Evolutionary conservation across 768 basidiomycete genomes (phyloP), one percentile per base, ranked within the genome.

Genomic region (Dioszegia aurantiaca): DNA sequence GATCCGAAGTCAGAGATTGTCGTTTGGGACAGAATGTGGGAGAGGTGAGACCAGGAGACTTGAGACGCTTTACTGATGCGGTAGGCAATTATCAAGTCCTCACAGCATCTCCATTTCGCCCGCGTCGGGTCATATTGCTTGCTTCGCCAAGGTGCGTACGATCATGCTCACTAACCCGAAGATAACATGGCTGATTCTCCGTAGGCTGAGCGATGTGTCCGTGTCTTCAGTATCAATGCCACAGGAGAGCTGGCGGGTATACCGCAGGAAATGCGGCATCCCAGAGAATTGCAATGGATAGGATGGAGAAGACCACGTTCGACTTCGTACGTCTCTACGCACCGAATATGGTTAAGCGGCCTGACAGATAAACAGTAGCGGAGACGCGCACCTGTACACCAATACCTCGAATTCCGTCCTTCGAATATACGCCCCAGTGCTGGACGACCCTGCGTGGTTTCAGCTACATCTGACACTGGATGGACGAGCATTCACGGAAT

Each of bases 391-490:
- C 40, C 80, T 94, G 2, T 92, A 88, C 72, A 91, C 90, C 33
- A 82, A 89, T 59, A 90, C 92, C 14, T 83, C 84, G 24, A 88
- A 92, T 67, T 83, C 88, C 0, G 87, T 86, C 4, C 74, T 94
- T 33, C 85, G 92, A 23, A 84, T 95, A 68, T 93, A 89, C 75
- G 79, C 88, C 31, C 89, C 92, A 4, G 89, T 95, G 12, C 78
- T 95, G 43, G 92, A 95, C 73, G 84, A 86, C 16, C 90, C 90
- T 12, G 84, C 85, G 61, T 83, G 84, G 70, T 81, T 95, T 39
- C 92, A 94, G 74, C 82, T 95, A 4, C 90, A 91, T 69, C 83
- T 86, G 6, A 82, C 87, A 2, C 72, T 93, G 45, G 89, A 92
- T 70, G 74, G 85, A 8, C 84, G 81, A 64, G 83, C 85, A n/a